Evolutionary conservation across 2,329 filamentous ascomycete genomes (phyloP), one percentile per base, ranked within the genome.

Genomic region (Myrmaecium sp.): DNA sequence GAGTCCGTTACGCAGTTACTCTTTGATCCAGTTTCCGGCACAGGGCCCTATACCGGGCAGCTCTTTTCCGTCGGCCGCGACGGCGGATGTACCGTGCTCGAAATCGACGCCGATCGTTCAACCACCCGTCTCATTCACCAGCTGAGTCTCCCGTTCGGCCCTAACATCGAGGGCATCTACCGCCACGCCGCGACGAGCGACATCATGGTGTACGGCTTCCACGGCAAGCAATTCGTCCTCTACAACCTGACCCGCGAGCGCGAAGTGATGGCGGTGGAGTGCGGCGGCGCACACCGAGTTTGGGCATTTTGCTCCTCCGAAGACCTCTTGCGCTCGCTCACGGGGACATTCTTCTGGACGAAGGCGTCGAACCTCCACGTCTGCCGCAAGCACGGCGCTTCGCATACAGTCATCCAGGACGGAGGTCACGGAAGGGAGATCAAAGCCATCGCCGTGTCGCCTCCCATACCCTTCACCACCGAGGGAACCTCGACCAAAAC

Each of bases 341-440:
- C 2, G 32, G 37, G 1, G 41, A 62, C 58, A 15, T 72, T 92
- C 32, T 64, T 79, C 1, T 94, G 79, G 64, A 86, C 76, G 3
- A 74, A 80, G 47, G 70, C 72, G 4, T 67, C 69, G 1, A 51
- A 36, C 33, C 57, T 72, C 29, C 55, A 64, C 32, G 44, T 63
- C 1, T 43, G 55, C 19, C 49, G 43, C 3, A 55, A 63, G 17
- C 33, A 30, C 3, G 32, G 40, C 10, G 33, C 57, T 17, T 57
- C 44, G 36, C 67, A 54, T 44, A 39, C 46, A 6, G 46, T 62
- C 0, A 36, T 92, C 8, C 71, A 74, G 35, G 38, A 52, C 1
- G 86, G 89, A 5, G 70, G 70, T 1, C 89, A 98, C 49, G 89
- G 89, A 0, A 63, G 89, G 29, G 89, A 98, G 51, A 78, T 95